Conservation (phyloP, 1,284 basidiomycete species). For the Farysia itapuensis region DNA sequence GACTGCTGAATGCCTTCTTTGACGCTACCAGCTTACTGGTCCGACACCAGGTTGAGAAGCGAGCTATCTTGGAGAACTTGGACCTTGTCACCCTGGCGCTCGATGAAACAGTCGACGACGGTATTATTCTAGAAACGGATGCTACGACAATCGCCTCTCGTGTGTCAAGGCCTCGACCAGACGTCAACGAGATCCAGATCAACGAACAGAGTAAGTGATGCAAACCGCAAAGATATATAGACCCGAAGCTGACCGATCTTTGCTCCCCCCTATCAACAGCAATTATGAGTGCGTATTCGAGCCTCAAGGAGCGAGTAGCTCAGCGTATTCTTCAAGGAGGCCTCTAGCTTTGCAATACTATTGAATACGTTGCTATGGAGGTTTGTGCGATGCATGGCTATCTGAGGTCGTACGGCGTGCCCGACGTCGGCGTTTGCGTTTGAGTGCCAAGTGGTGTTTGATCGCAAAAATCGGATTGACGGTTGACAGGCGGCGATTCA, state of each 20-base stretch:
- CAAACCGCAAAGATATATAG: background rate
- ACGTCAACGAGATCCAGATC: constrained; percentile 94
- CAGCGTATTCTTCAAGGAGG: constrained; percentile 55
- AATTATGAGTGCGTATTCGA: constrained; percentile 59
- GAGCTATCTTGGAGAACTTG: constrained; percentile 89
- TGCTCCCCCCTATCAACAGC: constrained; percentile 21
- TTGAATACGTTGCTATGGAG: no score
- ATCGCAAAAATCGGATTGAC: no score
- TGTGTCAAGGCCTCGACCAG: constrained; percentile 87
- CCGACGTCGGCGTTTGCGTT: no score
- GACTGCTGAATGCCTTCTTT: constrained; percentile 78
- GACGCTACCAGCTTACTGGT: constrained; percentile 85
- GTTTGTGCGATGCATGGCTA: no score
- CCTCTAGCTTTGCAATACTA: no score
- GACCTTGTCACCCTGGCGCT: constrained; percentile 89
- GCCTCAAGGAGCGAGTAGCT: constrained; percentile 51
- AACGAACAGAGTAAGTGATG: constrained; percentile 75
- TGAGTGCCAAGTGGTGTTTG: no score
- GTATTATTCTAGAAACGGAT: constrained; percentile 97
- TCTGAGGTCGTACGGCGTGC: no score
- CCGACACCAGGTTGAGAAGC: constrained; percentile 84
- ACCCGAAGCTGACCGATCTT: constrained; percentile 62
- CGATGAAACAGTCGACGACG: constrained; percentile 97
- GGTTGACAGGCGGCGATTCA: no score
- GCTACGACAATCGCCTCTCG: constrained; percentile 89